Base-by-base conservation (phyloP, 768 basidiomycete genomes). In the Tephrocybe sp. region DNA sequence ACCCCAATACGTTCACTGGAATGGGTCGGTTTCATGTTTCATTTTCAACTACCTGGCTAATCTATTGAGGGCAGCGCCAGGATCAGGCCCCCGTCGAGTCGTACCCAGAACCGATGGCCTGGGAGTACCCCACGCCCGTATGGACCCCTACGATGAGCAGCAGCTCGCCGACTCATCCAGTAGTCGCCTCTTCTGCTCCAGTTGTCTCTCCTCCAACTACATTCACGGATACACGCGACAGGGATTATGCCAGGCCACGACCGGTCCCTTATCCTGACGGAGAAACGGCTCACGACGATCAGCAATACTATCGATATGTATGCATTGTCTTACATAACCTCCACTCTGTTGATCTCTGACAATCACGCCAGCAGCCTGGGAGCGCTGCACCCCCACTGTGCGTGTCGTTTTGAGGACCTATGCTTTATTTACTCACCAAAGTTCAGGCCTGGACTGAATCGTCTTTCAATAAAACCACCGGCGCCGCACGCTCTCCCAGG, bases 221-320 rank as follows among this genome's bases (percentile, higher is more conserved):
- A 18, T 44, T 30, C 24, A 7, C 36, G 4, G 42, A 38, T 2
- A 21, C 36, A 16, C 34, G n/a, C 19, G 36, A 38, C 10, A 36
- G 41, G 42, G 42, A 44, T 4, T 31, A 44, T 37, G 12, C 34
- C 9, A 41, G 18, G 15, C 33, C 41, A 36, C 33, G 36, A 11
- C 18, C 34, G n/a, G 19, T 49, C 9, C 10, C 41, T 42, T 50
- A 31, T 34, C 16, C 16, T 29, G 52, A 53, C 43, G 42, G 47
- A 13, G 54, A 52, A 36, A 19, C 46, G 13, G 22, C 46, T 37
- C 45, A 48, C n/a, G 54, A 55, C 23, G 50, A 55, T 30, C 36
- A 43, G 7, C 45, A 47, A 29, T 48, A 48, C 36, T 47, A 52
- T 19, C 46, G 37, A 48, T 48, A 52, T 34, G 54, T 55, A 42